Evolutionary conservation across 495 filamentous ascomycete species (phyloP).

Genomic region (Clavariopsis aquatica): DNA sequence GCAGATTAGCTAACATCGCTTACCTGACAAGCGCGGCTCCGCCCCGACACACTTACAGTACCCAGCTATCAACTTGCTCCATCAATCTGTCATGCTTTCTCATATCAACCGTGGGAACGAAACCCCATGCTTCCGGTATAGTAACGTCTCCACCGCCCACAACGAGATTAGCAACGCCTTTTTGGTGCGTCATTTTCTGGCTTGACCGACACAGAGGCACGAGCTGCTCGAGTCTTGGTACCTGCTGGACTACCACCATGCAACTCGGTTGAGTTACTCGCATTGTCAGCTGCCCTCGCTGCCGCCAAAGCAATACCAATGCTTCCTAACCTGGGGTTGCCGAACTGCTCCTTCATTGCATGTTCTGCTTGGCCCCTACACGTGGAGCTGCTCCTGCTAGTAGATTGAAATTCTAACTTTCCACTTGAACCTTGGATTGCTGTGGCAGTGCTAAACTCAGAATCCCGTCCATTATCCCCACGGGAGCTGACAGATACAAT

Average conservation of each 20-base stretch:
- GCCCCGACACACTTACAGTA: neutral
- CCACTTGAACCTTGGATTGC: slow-evolving; percentile 13
- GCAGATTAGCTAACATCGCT: neutral
- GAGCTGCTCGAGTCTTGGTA: neutral
- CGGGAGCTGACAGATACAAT: neutral
- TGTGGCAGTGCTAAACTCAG: slow-evolving; percentile 28
- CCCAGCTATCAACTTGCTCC: slow-evolving; percentile 1
- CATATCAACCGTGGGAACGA: neutral
- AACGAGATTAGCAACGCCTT: neutral
- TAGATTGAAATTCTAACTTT: slow-evolving; percentile 5
- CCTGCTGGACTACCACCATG: slow-evolving; percentile 4
- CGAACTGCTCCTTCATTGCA: neutral
- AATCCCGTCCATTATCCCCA: slow-evolving; percentile 14
- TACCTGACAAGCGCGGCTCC: neutral
- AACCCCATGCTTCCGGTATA: neutral
- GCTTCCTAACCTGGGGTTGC: slow-evolving; percentile 1
- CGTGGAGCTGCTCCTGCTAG: slow-evolving; percentile 17
- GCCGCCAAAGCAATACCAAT: slow-evolving; percentile 21
- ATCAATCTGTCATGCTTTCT: neutral
- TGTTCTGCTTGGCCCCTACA: slow-evolving; percentile 5
- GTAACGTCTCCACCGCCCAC: neutral
- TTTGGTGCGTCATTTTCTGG: slow-evolving; percentile 8
- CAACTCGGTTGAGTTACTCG: slow-evolving; percentile 1
- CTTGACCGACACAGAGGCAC: neutral
- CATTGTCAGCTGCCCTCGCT: slow-evolving; percentile 19